Evolutionary conservation across 179 eudicot species (phyloP).

Genomic region (Spinacia oleracea): DNA sequence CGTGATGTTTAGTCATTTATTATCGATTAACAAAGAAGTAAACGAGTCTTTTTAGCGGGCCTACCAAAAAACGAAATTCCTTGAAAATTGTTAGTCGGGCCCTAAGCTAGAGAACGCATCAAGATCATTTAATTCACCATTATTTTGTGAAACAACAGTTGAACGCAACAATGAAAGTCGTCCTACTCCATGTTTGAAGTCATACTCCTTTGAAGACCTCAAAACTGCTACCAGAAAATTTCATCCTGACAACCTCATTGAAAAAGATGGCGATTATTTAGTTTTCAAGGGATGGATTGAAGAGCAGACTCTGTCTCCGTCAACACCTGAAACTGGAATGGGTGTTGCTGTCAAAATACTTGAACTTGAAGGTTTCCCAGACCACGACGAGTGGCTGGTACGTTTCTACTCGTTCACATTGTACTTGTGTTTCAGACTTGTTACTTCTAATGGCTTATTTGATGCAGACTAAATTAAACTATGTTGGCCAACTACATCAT

Average conservation of each 20-base stretch:
- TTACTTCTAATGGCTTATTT: slow-evolving; percentile 6
- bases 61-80: too few species aligned
- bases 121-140: too few species aligned
- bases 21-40: too few species aligned
- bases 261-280: too few species aligned
- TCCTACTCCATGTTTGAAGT: too few species aligned
- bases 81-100: too few species aligned
- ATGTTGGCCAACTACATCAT: slow-evolving; percentile 79
- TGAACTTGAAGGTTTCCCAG: slow-evolving; percentile 85
- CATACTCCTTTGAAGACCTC: slow-evolving; percentile 62
- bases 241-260: slow-evolving; percentile 76
- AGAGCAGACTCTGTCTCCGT: slow-evolving; percentile 65
- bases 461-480: slow-evolving; percentile 80
- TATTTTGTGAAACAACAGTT: too few species aligned
- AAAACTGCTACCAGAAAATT: slow-evolving; percentile 76
- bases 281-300: too few species aligned
- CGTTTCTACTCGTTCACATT: slow-evolving; percentile 26
- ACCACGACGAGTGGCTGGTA: slow-evolving; percentile 99
- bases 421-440: background rate
- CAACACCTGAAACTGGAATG: slow-evolving; percentile 77
- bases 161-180: too few species aligned
- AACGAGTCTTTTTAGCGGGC: too few species aligned
- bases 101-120: too few species aligned
- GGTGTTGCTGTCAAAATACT: slow-evolving; percentile 87
- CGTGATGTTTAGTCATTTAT: too few species aligned